A percentile compares a stretch with the other conserved stretches of the same genome.
These are phyloP conservation scores for Neurospora sp. DNA, from an alignment of 495 filamentous ascomycete species.

Conservation along the genomic window DNA sequence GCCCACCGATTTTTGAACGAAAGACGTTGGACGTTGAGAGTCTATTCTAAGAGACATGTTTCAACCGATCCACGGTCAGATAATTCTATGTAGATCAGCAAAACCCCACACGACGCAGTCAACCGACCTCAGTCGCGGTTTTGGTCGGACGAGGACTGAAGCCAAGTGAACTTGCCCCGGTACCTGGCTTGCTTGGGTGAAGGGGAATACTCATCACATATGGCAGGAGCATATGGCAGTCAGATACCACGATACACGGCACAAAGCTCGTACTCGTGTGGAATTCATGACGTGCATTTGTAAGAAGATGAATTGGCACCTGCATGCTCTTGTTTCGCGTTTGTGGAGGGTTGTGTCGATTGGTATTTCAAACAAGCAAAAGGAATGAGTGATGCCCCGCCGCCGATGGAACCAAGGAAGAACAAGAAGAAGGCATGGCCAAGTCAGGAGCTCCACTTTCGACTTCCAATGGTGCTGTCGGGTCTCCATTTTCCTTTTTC, in stretches of 20 bases:
- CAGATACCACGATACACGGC: background rate
- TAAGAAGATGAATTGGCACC: background rate
- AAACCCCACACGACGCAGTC: background rate
- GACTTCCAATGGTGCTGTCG: background rate
- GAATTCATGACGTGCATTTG: background rate
- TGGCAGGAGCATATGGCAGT: background rate
- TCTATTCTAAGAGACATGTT: background rate
- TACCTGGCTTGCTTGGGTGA: too few relatives aligned
- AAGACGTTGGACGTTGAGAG: background rate
- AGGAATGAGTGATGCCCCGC: background rate
- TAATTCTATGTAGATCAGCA: background rate
- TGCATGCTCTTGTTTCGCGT: background rate
- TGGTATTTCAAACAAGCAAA: background rate
- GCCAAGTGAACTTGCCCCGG: background rate
- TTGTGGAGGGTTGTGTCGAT: background rate
- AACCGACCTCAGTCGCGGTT: background rate
- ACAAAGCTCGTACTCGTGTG: background rate
- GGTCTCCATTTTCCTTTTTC: background rate
- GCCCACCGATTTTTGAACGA: background rate
- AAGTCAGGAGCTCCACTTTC: background rate
- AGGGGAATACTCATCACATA: background rate
- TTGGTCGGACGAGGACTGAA: background rate
- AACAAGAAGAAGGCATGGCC: background rate
- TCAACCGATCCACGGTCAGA: background rate
- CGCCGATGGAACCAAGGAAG: background rate